A percentile compares a stretch with the other conserved stretches of the same genome.
Evolutionary conservation across 768 basidiomycete genomes (phyloP).

Genomic region (Phylloporus rhodoxanthus): DNA sequence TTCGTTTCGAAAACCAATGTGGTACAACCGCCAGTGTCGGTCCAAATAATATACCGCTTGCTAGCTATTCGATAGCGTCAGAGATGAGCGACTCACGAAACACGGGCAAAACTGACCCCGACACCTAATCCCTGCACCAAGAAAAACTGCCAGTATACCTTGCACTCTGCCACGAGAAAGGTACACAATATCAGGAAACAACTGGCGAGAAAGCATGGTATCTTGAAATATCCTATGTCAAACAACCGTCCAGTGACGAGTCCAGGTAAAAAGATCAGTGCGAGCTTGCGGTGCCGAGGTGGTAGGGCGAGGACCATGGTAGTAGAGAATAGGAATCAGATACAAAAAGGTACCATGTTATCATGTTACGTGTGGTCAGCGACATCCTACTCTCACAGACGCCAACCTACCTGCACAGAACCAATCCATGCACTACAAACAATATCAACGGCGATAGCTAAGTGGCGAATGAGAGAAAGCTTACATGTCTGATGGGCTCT

Average conservation of each 20-base stretch:
- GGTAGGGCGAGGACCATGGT: background rate
- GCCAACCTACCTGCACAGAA: slow-evolving; percentile 52
- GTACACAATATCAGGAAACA: slow-evolving; percentile 48
- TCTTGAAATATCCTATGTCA: slow-evolving; percentile 62
- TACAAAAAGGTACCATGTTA: background rate
- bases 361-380: background rate
- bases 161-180: slow-evolving; percentile 68
- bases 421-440: slow-evolving; percentile 71
- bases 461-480: slow-evolving; percentile 5
- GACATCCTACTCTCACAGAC: background rate
- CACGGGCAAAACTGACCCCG: slow-evolving; percentile 41
- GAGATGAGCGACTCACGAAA: background rate
- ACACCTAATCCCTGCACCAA: slow-evolving; percentile 66
- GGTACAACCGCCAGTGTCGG: slow-evolving; percentile 54
- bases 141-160: slow-evolving; percentile 70
- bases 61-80: slow-evolving; percentile 18
- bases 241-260: slow-evolving; percentile 64
- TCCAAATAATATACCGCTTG: slow-evolving; percentile 56
- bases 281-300: slow-evolving; percentile 39
- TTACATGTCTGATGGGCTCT: slow-evolving; percentile 61
- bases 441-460: background rate
- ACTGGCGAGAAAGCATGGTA: slow-evolving; percentile 44
- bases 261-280: slow-evolving; percentile 57
- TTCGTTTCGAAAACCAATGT: slow-evolving; percentile 66
- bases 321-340: background rate